Conservation (phyloP, 306 rosid species). For the Dicorynia guianensis region DNA sequence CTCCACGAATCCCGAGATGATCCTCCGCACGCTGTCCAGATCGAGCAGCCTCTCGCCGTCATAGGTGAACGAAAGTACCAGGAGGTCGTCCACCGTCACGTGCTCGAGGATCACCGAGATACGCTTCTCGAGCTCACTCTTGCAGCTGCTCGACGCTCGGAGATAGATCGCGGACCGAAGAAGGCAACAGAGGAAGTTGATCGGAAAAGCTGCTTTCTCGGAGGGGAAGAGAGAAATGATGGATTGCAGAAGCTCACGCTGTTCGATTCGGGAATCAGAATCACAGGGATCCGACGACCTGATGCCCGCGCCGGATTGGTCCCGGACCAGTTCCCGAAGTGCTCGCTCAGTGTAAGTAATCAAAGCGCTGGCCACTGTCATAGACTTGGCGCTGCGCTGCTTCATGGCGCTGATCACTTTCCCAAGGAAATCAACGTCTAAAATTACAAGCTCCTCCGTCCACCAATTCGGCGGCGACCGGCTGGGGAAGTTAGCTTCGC, state of each 20-base stretch:
- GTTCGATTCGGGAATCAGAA: slow-evolving; percentile 40
- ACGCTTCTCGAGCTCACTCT: slow-evolving; percentile 74
- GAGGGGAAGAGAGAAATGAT: slow-evolving; percentile 72
- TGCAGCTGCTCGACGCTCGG: slow-evolving; percentile 57
- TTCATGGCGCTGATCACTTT: slow-evolving; percentile 70
- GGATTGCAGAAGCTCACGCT: slow-evolving; percentile 63
- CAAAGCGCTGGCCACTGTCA: slow-evolving; percentile 64
- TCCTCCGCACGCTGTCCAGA: slow-evolving; percentile 55
- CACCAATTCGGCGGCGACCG: slow-evolving; percentile 90
- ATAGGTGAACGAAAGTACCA: slow-evolving; percentile 71
- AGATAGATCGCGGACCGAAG: slow-evolving; percentile 77
- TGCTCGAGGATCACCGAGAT: slow-evolving; percentile 71
- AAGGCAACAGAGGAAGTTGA: slow-evolving; percentile 89
- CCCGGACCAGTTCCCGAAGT: slow-evolving; percentile 83
- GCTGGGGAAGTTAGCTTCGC: slow-evolving; percentile 76
- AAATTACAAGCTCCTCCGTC: slow-evolving; percentile 75
- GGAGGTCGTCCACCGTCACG: slow-evolving; percentile 74
- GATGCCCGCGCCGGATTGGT: slow-evolving; percentile 67
- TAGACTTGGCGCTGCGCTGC: slow-evolving; percentile 58
- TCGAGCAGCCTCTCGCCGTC: slow-evolving; percentile 76
- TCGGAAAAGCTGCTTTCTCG: slow-evolving; percentile 76
- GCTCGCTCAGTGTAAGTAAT: slow-evolving; percentile 74
- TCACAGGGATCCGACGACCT: slow-evolving; percentile 20
- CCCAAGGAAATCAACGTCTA: slow-evolving; percentile 61
- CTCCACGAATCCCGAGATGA: slow-evolving; percentile 52